Evolutionary conservation across 2,329 filamentous ascomycete species (phyloP), one percentile per base, ranked within the genome.

Genomic region (Fusarium beomiforme): DNA sequence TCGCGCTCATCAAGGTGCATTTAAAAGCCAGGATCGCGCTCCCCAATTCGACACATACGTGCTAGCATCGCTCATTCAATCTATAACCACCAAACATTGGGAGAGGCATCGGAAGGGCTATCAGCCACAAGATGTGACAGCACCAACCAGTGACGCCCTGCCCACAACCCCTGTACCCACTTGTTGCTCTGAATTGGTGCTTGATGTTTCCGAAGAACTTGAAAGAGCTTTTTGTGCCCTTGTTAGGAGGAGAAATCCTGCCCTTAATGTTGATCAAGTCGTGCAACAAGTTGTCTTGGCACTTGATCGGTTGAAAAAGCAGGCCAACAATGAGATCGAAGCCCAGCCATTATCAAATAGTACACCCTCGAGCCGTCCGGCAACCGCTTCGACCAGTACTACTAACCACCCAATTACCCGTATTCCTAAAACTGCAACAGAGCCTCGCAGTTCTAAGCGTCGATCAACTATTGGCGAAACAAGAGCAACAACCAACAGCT

Each of bases 221-320:
- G 81, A 84, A 23, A 79, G 78, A 50, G 81, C 80, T 11, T 89
- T 89, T 66, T 89, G 87, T 71, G 81, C 84, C 5, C 75, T 88
- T 5, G 79, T 83, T 8, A 81, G 86, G 69, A 80, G 78, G 53
- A 78, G 76, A 12, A 81, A 83, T 26, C 75, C 76, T 19, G 74
- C 79, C 5, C 75, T 89, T 23, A 78, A 81, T 21, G 78, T 82
- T 33, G 83, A 87, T 21, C 78, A 78, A 41, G 82, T 89, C 11
- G 75, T 84, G 10, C 81, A 85, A 60, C 82, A 82, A 23, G 82
- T 88, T 29, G 83, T 87, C 77, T 75, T 78, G 6, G 78, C 65
- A 23, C 74, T 81, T 24, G 71, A 57, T 16, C 69, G 67, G 24
- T 53, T 70, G 29, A 67, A 71, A 60, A 66, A 68, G 24, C 69